Base-by-base conservation (phyloP, 768 basidiomycete species). In the Cystofilobasidium capitatum region DNA sequence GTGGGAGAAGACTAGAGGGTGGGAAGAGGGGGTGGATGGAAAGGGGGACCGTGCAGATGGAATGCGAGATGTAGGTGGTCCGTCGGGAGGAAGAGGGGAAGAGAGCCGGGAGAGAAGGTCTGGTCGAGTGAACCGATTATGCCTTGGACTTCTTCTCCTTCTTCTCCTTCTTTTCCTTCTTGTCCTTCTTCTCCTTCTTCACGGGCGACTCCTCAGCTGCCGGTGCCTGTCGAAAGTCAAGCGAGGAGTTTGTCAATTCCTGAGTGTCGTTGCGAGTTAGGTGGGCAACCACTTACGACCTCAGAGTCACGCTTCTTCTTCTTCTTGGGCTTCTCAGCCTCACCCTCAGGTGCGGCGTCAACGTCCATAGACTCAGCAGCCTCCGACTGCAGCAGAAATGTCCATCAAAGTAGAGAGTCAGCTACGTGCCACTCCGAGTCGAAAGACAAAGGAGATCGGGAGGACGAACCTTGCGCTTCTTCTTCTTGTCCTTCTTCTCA, bases 131-230 rank as follows among this genome's bases (percentile, higher is more conserved):
- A 2, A 29, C 10, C 44, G 45, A 29, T 40, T 57, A 68, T 37
- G 67, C 68, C 64, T 67, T 62, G 29, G 47, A 26, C 65, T 70
- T 59, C 57, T 57, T 64, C 69, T 74, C 74, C 75, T 78, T 78
- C 76, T 76, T 77, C 74, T 78, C 76, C 73, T 78, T 59, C 57
- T 57, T 64, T 63, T 74, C 74, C 74, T 78, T 78, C 76, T 76
- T 77, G 74, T 78, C 76, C 59, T 64, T 75, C 29, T 64, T 69
- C 13, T 65, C 71, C 36, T 64, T 72, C 75, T 57, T 75, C 70
- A 29, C 45, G 10, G 51, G 57, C 75, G 51, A 72, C 64, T 49
- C 74, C 75, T 70, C 79, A 77, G 36, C 65, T 20, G 45, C 55
- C 58, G 58, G 58, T 0, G 36, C 29, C 22, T 26, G 17, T 14